These are phyloP conservation scores for Pulveroboletus sp. DNA, from an alignment of 768 basidiomycete genomes.

Conservation along the genomic window DNA sequence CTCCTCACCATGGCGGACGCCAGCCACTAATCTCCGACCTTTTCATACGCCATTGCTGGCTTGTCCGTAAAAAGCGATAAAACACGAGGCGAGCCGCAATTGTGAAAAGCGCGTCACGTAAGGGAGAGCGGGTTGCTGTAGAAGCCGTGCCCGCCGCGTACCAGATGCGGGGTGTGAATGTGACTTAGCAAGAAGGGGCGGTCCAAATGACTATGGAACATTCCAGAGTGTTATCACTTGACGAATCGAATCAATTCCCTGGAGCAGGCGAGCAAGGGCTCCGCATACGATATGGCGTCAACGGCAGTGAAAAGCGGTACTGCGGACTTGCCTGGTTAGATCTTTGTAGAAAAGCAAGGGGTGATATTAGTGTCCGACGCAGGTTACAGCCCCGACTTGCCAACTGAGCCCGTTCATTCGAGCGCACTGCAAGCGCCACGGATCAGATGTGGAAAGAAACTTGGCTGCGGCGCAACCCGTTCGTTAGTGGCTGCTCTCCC, in stretches of 20 bases:
- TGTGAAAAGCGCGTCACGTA: not conserved
- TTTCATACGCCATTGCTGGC: not conserved
- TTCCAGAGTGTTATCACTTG: not conserved
- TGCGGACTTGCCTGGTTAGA: not conserved
- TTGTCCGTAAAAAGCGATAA: not conserved
- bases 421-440: not conserved
- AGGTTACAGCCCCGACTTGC: not conserved
- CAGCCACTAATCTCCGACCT: no score
- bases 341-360: no score
- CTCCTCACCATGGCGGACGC: not conserved
- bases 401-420: not conserved
- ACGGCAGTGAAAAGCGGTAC: not conserved
- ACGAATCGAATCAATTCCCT: not conserved
- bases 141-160: not conserved
- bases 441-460: no score
- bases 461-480: no score
- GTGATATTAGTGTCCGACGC: no score
- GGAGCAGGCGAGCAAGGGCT: no score
- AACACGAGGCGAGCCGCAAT: constrained; percentile 4
- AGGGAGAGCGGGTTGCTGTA: constrained; percentile 32
- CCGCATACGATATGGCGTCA: not conserved
- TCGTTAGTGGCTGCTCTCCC: no score
- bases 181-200: not conserved
- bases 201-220: not conserved
- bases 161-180: constrained; percentile 1